Percentiles rank a stretch among this genome's conserved stretches.
Conservation (phyloP, 164 flowering plant species). For the Chimonanthus praecox region DNA sequence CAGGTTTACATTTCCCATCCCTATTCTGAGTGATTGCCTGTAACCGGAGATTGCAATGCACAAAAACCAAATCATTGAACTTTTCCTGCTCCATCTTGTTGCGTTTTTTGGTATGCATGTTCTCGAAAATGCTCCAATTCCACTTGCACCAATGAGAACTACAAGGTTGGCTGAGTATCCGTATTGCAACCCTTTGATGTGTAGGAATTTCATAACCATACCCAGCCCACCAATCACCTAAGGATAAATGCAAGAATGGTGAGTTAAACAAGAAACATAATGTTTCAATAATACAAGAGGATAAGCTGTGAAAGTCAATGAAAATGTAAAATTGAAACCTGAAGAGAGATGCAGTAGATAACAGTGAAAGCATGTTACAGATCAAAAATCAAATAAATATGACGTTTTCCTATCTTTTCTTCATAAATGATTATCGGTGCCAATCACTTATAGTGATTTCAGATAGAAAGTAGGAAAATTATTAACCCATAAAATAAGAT, state of each 20-base stretch:
- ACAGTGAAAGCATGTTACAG: background rate
- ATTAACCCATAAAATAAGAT: background rate
- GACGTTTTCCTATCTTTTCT: background rate
- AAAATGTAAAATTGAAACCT: background rate
- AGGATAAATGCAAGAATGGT: background rate
- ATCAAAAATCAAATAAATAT: background rate
- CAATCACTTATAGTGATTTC: background rate
- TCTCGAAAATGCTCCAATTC: constrained; percentile 65
- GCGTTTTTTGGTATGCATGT: constrained; percentile 40
- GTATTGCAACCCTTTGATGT: constrained; percentile 50
- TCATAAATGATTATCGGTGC: background rate
- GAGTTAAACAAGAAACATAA: background rate
- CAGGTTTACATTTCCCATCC: constrained; percentile 47
- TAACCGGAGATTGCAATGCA: constrained; percentile 65
- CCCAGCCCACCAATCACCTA: constrained; percentile 85
- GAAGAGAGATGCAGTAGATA: background rate
- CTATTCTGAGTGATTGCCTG: constrained; percentile 38
- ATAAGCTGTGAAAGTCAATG: background rate
- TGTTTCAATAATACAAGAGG: constrained; percentile 3
- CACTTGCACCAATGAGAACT: constrained; percentile 69
- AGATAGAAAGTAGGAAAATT: background rate
- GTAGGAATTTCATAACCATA: constrained; percentile 72
- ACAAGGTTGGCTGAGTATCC: constrained; percentile 70
- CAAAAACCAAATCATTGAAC: constrained; percentile 58
- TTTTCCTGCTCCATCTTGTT: constrained; percentile 49